These are phyloP conservation scores for Boletus pseudo-olivaceus DNA, from an alignment of 768 basidiomycete species.

Conservation along the genomic window DNA sequence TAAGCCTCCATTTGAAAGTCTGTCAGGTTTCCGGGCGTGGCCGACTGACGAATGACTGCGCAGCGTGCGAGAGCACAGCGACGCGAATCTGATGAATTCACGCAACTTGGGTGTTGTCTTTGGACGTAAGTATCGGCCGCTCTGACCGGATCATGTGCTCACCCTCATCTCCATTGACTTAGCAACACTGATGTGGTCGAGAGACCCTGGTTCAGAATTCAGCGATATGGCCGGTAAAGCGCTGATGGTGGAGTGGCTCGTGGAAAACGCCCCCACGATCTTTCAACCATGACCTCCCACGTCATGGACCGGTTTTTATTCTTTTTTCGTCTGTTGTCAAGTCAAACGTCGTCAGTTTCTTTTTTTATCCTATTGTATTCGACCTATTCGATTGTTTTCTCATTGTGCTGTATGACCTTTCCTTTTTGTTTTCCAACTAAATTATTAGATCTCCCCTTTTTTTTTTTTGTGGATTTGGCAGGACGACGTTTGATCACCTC, in stretches of 20 bases:
- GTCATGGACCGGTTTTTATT: too few species aligned
- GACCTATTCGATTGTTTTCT: slow-evolving; percentile 3
- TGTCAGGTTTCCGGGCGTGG: not conserved
- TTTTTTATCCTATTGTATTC: slow-evolving; percentile 30
- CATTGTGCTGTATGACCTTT: slow-evolving; percentile 9
- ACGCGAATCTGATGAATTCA: slow-evolving; percentile 88
- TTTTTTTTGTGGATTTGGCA: slow-evolving; percentile 7
- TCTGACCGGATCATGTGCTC: not conserved
- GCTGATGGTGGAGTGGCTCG: slow-evolving; percentile 88
- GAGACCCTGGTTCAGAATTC: slow-evolving; percentile 84
- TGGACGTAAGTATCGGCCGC: slow-evolving; percentile 68
- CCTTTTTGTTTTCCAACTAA: slow-evolving; percentile 6
- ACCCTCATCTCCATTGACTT: slow-evolving; percentile 2
- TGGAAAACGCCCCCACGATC: slow-evolving; percentile 76
- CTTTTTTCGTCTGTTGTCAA: not conserved
- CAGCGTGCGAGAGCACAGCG: slow-evolving; percentile 60
- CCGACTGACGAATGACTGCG: not conserved
- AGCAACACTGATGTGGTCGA: slow-evolving; percentile 95
- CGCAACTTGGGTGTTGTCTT: slow-evolving; percentile 97
- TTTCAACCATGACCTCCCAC: slow-evolving; percentile 28
- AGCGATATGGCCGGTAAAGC: slow-evolving; percentile 98
- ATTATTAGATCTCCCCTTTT: slow-evolving; percentile 18
- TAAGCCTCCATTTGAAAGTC: slow-evolving; percentile 32
- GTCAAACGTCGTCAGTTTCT: not conserved
- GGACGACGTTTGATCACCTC: slow-evolving; percentile 1